A percentile compares a stretch with the other conserved stretches of the same genome.
Evolutionary conservation across 1,284 basidiomycete species (phyloP).

Genomic region (Exobasidium rhododendri): DNA sequence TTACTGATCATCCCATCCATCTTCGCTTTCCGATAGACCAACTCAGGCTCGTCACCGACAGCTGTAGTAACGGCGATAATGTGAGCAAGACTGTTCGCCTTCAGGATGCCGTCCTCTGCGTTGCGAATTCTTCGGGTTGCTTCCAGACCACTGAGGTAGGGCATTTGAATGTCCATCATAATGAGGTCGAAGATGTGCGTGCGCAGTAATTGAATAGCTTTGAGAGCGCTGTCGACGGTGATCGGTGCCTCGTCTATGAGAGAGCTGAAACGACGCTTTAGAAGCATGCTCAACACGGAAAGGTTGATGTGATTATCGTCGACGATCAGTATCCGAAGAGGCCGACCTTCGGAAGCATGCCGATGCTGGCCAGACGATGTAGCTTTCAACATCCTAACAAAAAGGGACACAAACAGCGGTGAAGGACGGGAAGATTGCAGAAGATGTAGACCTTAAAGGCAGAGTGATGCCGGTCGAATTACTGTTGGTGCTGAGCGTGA

Average conservation of each 20-base stretch:
- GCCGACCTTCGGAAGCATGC: neutral
- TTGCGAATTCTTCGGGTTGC: slow-evolving; percentile 35
- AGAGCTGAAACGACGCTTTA: slow-evolving; percentile 36
- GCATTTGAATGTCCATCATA: slow-evolving; percentile 48
- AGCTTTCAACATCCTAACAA: neutral
- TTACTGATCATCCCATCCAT: slow-evolving; percentile 45
- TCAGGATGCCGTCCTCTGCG: slow-evolving; percentile 35
- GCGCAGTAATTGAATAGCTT: slow-evolving; percentile 40
- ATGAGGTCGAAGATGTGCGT: slow-evolving; percentile 40
- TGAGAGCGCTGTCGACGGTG: slow-evolving; percentile 38
- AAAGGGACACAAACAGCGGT: neutral
- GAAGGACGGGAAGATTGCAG: neutral
- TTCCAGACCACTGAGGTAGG: slow-evolving; percentile 39
- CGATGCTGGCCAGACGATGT: neutral
- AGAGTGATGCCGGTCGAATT: neutral
- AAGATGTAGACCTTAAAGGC: neutral
- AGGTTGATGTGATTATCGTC: slow-evolving; percentile 49
- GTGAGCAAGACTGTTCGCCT: slow-evolving; percentile 28
- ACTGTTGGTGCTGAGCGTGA: neutral
- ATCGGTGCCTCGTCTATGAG: slow-evolving; percentile 31
- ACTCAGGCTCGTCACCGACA: slow-evolving; percentile 28
- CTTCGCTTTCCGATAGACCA: slow-evolving; percentile 30
- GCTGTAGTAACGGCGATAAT: slow-evolving; percentile 42
- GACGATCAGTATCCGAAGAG: slow-evolving; percentile 39
- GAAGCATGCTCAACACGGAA: slow-evolving; percentile 31